A percentile compares a stretch with the other conserved stretches of the same genome.
Evolutionary conservation across 352 stramenopile species (phyloP).

Genomic region (Phytophthora niederhauseri): DNA sequence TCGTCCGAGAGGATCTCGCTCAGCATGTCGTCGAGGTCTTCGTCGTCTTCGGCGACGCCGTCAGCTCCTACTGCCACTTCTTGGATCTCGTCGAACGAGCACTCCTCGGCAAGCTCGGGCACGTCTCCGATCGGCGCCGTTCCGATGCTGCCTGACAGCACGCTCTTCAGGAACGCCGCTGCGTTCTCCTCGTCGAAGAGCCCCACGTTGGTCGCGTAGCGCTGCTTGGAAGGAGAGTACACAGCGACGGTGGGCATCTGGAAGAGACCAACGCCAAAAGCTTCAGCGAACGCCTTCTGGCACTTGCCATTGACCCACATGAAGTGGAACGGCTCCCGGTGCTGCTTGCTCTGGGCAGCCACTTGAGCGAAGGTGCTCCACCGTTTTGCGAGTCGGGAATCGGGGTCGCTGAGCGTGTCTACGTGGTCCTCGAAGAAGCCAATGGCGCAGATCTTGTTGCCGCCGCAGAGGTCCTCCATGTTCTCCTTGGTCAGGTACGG

Average conservation of each 20-base stretch:
- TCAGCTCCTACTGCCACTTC: conserved; percentile 30
- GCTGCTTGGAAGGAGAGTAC: conserved; percentile 75
- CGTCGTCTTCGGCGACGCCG: conserved; percentile 46
- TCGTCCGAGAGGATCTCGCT: conserved; percentile 79
- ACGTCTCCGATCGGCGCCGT: conserved; percentile 57
- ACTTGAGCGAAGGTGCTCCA: conserved; percentile 49
- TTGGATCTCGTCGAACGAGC: conserved; percentile 52
- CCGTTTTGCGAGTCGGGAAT: conserved; percentile 53
- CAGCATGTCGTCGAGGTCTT: conserved; percentile 68
- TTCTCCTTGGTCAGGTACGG: conserved; percentile 67
- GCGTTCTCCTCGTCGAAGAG: conserved; percentile 70
- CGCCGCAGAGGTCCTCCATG: conserved; percentile 51
- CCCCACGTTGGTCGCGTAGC: conserved; percentile 74
- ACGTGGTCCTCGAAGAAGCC: conserved; percentile 74
- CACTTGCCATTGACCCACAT: conserved; percentile 84
- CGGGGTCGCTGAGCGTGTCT: conserved; percentile 43
- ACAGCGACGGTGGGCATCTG: conserved; percentile 81
- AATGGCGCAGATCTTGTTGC: conserved; percentile 79
- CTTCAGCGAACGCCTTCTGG: conserved; percentile 68
- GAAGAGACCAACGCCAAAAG: conserved; percentile 71
- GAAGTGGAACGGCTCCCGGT: conserved; percentile 67
- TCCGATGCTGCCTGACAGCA: conserved; percentile 69
- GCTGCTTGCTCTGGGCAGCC: conserved; percentile 53
- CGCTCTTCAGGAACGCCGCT: conserved; percentile 57
- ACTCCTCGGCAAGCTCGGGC: conserved; percentile 52